Base-by-base conservation (phyloP, 768 basidiomycete species). In the Mycena vitilis region DNA sequence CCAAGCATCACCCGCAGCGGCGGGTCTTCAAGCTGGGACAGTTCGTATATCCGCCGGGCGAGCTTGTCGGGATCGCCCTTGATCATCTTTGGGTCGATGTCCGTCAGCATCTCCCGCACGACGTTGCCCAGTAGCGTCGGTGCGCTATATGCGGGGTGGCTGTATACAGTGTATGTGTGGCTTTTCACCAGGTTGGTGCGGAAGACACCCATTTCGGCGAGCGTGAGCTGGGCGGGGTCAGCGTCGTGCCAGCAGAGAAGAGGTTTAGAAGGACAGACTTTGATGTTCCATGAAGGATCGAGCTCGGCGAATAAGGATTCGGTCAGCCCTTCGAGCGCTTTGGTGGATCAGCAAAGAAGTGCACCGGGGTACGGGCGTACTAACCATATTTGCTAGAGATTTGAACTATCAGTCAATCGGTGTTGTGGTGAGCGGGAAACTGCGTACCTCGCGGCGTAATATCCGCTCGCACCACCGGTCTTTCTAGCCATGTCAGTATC, bases 201-300 rank as follows among this genome's bases (percentile, higher is more conserved):
- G 42, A 60, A 66, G 34, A 66, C 53, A 13, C 65, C 58, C 65
- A 66, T 66, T 51, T 66, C 57, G 2, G 65, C 65, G 40, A 66
- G 65, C 4, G 65, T 66, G 48, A 66, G 59, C 58, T 66, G 30
- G 2, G 48, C 8, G 34, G 15, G 3, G n/a, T 38, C 47, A 51
- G 8, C 2, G 11, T 48, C 12, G 13, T 16, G 11, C 4, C 22
- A 48, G 5, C 44, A 23, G 20, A 13, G 12, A 18, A 5, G 23
- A 30, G 5, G 30, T 30, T 30, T 30, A 30, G 30, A 10, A 12
- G 12, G 2, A 42, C 30, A 11, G 13, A 60, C 65, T 23, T 54
- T 66, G 15, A 66, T 66, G 22, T 60, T 60, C 65, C 65, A 60
- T 42, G 48, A 48, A 30, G 64, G 64, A 23, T 65, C 64, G 4